phyloP scores from a whole-genome alignment of 208 protist genomes.

The Acanthamoeba culbertsoni region DNA sequence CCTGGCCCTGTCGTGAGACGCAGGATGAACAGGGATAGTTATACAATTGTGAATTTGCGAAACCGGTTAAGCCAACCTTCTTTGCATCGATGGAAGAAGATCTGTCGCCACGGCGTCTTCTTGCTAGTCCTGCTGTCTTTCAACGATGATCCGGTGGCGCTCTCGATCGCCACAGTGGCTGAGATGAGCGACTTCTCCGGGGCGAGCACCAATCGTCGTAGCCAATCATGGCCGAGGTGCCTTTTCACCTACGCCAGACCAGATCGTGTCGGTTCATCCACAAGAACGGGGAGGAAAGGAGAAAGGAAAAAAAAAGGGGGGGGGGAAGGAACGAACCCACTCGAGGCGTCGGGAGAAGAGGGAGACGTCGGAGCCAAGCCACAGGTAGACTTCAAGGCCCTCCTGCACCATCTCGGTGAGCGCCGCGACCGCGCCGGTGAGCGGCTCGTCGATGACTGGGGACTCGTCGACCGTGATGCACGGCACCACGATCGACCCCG shows the following conservation, averaged over 20 bases:
- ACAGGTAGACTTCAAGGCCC: background rate
- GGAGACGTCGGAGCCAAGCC: background rate
- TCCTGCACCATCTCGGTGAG: background rate
- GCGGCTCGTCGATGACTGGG: background rate
- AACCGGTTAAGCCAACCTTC: background rate
- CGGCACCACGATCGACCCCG: background rate
- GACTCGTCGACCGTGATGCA: background rate
- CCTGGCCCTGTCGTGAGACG: background rate
- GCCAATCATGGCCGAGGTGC: background rate
- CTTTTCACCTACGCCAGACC: background rate
- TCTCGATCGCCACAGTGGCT: background rate
- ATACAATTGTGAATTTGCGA: background rate
- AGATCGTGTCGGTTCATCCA: background rate
- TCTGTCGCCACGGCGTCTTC: background rate
- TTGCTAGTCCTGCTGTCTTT: background rate
- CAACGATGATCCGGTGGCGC: background rate
- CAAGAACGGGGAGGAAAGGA: background rate
- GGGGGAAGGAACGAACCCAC: background rate
- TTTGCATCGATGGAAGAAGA: conserved; percentile 7
- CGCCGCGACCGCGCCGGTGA: background rate
- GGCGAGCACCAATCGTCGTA: background rate
- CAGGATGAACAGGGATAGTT: background rate
- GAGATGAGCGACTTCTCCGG: background rate
- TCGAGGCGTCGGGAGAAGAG: background rate
- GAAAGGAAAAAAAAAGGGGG: background rate